Conservation (phyloP, 495 filamentous ascomycete species). For the Penicillium goetzii region DNA sequence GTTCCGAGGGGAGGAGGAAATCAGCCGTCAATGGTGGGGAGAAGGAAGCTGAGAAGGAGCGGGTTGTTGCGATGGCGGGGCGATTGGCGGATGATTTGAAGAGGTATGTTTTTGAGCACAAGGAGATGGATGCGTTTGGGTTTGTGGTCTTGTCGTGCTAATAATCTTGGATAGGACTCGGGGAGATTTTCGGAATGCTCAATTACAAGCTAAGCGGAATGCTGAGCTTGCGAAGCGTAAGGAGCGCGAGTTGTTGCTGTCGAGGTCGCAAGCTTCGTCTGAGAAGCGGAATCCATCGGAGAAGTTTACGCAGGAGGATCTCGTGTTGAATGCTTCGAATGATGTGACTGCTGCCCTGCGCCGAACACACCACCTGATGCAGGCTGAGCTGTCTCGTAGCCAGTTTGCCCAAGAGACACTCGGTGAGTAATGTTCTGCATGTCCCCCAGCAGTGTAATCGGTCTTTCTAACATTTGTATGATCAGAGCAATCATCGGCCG, state of each 20-base stretch:
- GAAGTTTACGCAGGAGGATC: constrained; percentile 65
- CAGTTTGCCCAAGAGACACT: constrained; percentile 89
- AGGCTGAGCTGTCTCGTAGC: constrained; percentile 77
- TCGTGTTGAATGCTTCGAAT: constrained; percentile 69
- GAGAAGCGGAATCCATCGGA: constrained; percentile 44
- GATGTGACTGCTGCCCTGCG: constrained; percentile 85
- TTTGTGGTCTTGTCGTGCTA: constrained; percentile 7
- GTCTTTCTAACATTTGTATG: constrained; percentile 16
- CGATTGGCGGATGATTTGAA: constrained; percentile 70
- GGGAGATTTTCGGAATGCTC: constrained; percentile 78
- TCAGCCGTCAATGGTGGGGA: constrained; percentile 42
- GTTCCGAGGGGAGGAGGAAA: constrained; percentile 45
- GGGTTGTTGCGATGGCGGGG: constrained; percentile 64
- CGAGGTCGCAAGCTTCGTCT: constrained; percentile 44
- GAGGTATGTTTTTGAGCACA: constrained; percentile 49
- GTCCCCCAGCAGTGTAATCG: neutral
- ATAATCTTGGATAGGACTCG: constrained; percentile 58
- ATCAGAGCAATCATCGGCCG: constrained; percentile 71
- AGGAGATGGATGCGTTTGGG: neutral
- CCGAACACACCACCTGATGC: constrained; percentile 83
- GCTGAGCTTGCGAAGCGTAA: constrained; percentile 70
- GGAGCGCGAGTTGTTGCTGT: constrained; percentile 77
- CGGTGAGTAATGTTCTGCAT: constrained; percentile 34
- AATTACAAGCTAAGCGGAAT: constrained; percentile 78
- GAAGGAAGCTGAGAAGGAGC: constrained; percentile 58